Base-by-base conservation (phyloP, 2,329 filamentous ascomycete species). In the Colletotrichum sublineola region DNA sequence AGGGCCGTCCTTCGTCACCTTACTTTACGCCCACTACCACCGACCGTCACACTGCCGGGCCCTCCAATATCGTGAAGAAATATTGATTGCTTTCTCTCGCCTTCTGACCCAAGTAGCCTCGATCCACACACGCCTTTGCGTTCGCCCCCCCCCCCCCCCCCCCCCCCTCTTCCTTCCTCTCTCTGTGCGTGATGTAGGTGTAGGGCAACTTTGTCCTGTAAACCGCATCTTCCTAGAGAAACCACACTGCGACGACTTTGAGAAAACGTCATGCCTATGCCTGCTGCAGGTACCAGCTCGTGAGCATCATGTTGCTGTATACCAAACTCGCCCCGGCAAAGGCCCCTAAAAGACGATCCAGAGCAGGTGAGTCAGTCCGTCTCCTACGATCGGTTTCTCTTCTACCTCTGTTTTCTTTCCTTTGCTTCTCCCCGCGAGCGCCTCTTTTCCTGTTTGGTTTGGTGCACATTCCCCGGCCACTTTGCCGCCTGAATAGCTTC, bases 321-420 rank as follows among this genome's bases (percentile, higher is more conserved):
- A 89, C 88, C n/a, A 85, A 84, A 79, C 80, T 86, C 62, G 88
- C 88, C 70, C 79, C 84, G 58, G 87, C 88, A n/a, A 90, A 89
- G 80, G 81, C 84, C 56, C 88, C 88, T 42, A 91, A 90, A 80
- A 86, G 82, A 77, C 84, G 89, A 67, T 90, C 89, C n/a, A 84
- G 88, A 81, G 85, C 87, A 78, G 88, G 88, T 90, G 80, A 82
- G 86, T 85, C 38, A 44, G 18, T 46, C 20, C 9, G 7, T n/a
- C 20, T 58, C 52, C 68, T 42, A 29, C 29, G 2, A n/a, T 38
- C 65, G 66, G 55, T 65, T 52, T 24, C 53, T 67, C 60, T 56
- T 5, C 29, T 48, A 29, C 57, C 42, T 36, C n/a, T 36, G 46
- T 58, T 56, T 63, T n/a, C 29, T n/a, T n/a, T n/a, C 8, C 52